Base-by-base conservation (phyloP, 768 basidiomycete species). In the Coprinopsis sp. region DNA sequence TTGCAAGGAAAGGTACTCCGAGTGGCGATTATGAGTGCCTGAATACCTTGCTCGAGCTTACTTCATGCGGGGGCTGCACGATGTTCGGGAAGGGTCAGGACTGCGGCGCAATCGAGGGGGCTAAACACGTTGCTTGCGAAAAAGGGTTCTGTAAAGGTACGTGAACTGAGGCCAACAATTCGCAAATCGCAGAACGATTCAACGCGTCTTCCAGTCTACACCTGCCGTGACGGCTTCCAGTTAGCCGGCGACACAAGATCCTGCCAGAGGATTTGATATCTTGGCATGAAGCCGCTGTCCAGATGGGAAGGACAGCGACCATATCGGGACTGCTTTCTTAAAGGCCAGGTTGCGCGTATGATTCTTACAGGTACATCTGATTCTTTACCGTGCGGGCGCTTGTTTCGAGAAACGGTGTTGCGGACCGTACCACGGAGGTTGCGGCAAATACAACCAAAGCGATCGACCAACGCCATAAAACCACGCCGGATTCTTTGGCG, bases 11-110 rank as follows among this genome's bases (percentile, higher is more conserved):
- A n/a, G 72, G 67, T 21, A 52, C 68, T 28, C 61, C 58, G 18
- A 54, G 55, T 33, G 70, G 63, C 25, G 76, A 79, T 46, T 79
- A 70, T 53, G 82, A 85, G 57, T 85, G 82, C 58, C 56, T 90
- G 42, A 84, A 91, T 64, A 74, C 74, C 24, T 54, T 63, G 14
- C 66, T 66, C 34, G 85, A 89, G 49, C 73, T 90, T 37, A 71
- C 79, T 49, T 81, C 81, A 12, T 91, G 88, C 63, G 88, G 87
- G 51, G 88, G 89, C 23, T 91, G 88, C 59, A 63, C 77, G 2
- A 72, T 77, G 14, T 63, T 75, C n/a, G 79, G 79, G 16, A 58
- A 66, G 33, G 88, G 88, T 21, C 67, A 79, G 60, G 84, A 91
- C 62, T 91, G 87, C 63, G 81, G 80, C 14, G 64, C 72, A 36